Conservation (phyloP, 2,329 filamentous ascomycete genomes). For the Fusarium lateritium region DNA sequence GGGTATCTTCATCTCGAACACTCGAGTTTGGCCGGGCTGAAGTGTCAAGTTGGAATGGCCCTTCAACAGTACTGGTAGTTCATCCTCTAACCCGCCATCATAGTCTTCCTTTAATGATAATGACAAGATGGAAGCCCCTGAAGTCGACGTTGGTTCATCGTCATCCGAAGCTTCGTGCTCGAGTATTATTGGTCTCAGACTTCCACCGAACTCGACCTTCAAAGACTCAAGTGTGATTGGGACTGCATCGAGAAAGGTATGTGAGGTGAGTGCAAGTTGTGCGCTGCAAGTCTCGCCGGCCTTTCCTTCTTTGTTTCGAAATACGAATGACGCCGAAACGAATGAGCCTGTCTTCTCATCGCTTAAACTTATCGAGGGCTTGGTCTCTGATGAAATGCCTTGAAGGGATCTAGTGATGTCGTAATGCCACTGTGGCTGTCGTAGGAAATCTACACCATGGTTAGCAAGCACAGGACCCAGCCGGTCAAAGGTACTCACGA, state of each 20-base stretch:
- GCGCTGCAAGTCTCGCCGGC: conserved; percentile 72
- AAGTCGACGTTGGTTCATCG: conserved; percentile 2
- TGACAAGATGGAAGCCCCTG: conserved; percentile 41
- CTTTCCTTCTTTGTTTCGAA: conserved; percentile 70
- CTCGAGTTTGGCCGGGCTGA: conserved; percentile 74
- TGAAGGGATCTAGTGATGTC: conserved; percentile 71
- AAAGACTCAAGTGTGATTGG: conserved; percentile 68
- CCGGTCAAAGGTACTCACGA: conserved; percentile 58
- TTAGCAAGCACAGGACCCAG: conserved; percentile 17
- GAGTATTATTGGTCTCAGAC: conserved; percentile 69
- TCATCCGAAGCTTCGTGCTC: conserved; percentile 55
- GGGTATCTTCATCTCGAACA: conserved; percentile 80
- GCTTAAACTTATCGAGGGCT: conserved; percentile 65
- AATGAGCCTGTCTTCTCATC: conserved; percentile 69
- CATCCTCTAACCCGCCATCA: conserved; percentile 46
- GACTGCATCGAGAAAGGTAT: conserved; percentile 66
- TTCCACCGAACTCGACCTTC: conserved; percentile 70
- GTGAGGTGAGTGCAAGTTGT: conserved; percentile 71
- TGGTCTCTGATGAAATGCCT: conserved; percentile 60
- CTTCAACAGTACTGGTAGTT: conserved; percentile 58
- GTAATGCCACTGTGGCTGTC: conserved; percentile 71
- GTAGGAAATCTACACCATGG: conserved; percentile 63
- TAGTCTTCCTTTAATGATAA: conserved; percentile 54
- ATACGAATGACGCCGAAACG: conserved; percentile 69
- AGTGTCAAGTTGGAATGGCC: conserved; percentile 77